Evolutionary conservation across 2,329 filamentous ascomycete species (phyloP), one percentile per base, ranked within the genome.

Genomic region (Aspergillus terreus): DNA sequence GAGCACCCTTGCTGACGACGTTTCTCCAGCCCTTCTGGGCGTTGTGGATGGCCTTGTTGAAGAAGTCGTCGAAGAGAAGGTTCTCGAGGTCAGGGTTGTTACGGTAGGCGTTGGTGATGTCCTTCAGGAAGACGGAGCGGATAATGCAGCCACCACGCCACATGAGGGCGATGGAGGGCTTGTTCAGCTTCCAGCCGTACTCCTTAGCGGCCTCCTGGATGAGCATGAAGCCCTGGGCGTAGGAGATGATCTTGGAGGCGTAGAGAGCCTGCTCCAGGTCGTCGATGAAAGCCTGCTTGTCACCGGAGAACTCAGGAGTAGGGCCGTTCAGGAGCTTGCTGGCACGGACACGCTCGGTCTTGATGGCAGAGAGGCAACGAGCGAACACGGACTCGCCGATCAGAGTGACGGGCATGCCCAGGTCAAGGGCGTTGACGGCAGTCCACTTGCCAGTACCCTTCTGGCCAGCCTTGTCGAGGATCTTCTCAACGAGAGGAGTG

Each of bases 391-490:
- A 87, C 83, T 99, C 94, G 57, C 92, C 94, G 64, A 99, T 99
- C 66, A 99, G 81, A 57, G 94, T 97, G 65, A 99, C 94, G 71
- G 94, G 94, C 90, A 95, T 95, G 70, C 94, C 94, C 57, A 99
- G 87, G 75, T 99, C 94, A 55, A 99, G 86, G 61, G 94, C 92
- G 78, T 99, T 99, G 80, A 99, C 95, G 69, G 94, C 92, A 63
- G 94, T 99, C 94, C 94, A 99, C 84, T 99, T 97, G 79, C 94
- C 94, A 65, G 94, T 97, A 79, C 94, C 94, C 83, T 99, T 99
- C 82, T 99, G 94, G 65, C 94, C 94, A 69, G 94, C 94, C 78
- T 92, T 88, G 81, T 99, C 94, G 61, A 97, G 83, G 66, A 99
- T 97, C 87, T 97, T 99, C 85, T 99, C 94, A 55, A 99, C 87